Conservation (phyloP, 768 basidiomycete species). For the Termitomyces sp. region DNA sequence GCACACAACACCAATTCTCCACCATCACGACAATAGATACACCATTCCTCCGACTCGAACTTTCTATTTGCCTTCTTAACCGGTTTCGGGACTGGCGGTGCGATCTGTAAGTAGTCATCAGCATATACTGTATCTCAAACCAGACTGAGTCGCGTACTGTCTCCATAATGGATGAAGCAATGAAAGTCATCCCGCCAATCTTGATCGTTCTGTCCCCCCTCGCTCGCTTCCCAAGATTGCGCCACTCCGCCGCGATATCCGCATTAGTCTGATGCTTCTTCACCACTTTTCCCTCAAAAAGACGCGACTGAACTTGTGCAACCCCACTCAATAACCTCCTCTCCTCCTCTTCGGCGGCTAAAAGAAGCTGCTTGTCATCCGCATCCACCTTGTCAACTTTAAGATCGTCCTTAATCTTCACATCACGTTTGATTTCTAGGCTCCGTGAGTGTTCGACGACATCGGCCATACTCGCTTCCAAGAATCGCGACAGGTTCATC, state of each 20-base stretch:
- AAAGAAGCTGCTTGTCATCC: slow-evolving; percentile 21
- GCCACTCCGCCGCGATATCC: slow-evolving; percentile 43
- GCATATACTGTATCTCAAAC: background rate
- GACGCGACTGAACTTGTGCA: slow-evolving; percentile 51
- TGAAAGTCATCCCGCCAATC: slow-evolving; percentile 23
- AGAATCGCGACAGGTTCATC: slow-evolving; percentile 39
- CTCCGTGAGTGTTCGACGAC: slow-evolving; percentile 41
- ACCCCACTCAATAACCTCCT: slow-evolving; percentile 42
- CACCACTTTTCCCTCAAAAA: slow-evolving; percentile 51
- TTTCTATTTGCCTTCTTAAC: slow-evolving; percentile 26
- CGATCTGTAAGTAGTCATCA: slow-evolving; percentile 11
- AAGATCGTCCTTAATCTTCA: slow-evolving; percentile 38
- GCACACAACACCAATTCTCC: slow-evolving; percentile 45
- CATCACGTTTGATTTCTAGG: slow-evolving; percentile 36
- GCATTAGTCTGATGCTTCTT: slow-evolving; percentile 27
- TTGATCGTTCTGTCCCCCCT: slow-evolving; percentile 33
- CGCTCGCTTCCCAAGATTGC: slow-evolving; percentile 38
- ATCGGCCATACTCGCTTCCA: slow-evolving; percentile 35
- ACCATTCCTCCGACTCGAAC: slow-evolving; percentile 54
- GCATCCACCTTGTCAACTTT: slow-evolving; percentile 10
- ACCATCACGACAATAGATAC: slow-evolving; percentile 54
- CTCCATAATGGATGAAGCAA: slow-evolving; percentile 16
- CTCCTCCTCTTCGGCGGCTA: slow-evolving; percentile 52
- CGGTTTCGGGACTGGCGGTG: slow-evolving; percentile 7
- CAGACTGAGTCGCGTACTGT: slow-evolving; percentile 7